Conservation (phyloP, 2,329 filamentous ascomycete species). For the Calonectria crousiana region DNA sequence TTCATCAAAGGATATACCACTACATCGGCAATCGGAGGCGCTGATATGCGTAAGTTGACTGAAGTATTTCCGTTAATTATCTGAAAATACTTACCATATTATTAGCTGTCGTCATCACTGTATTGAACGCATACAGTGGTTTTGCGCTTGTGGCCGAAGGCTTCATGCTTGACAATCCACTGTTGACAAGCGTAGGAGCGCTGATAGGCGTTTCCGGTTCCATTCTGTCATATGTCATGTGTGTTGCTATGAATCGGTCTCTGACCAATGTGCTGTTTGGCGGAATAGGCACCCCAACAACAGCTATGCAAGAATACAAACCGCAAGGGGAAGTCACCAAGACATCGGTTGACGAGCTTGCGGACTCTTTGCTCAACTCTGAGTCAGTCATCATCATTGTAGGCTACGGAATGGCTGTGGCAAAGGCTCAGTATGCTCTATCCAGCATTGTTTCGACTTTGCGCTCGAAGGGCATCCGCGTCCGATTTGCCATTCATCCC, state of each 20-base stretch:
- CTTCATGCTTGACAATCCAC: slow-evolving; percentile 89
- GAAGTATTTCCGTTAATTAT: background rate
- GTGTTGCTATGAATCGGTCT: slow-evolving; percentile 91
- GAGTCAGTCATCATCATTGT: slow-evolving; percentile 92
- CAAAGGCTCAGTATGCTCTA: slow-evolving; percentile 92
- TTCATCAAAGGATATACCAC: slow-evolving; percentile 91
- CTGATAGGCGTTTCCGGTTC: slow-evolving; percentile 91
- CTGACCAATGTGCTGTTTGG: slow-evolving; percentile 92
- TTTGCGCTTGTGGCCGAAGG: slow-evolving; percentile 92
- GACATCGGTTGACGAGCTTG: slow-evolving; percentile 83
- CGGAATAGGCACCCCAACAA: slow-evolving; percentile 75
- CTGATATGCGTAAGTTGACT: slow-evolving; percentile 78
- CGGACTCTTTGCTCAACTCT: slow-evolving; percentile 79
- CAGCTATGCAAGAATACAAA: slow-evolving; percentile 72
- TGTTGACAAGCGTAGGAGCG: slow-evolving; percentile 87
- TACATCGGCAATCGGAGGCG: slow-evolving; percentile 89
- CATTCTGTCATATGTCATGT: slow-evolving; percentile 89
- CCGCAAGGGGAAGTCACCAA: slow-evolving; percentile 85
- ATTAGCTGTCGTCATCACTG: slow-evolving; percentile 83
- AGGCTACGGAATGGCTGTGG: slow-evolving; percentile 94
- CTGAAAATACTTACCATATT: slow-evolving; percentile 20
- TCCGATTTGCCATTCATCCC: slow-evolving; percentile 91
- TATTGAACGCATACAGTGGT: slow-evolving; percentile 90
- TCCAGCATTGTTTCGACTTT: slow-evolving; percentile 83
- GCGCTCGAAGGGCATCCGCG: slow-evolving; percentile 80